A percentile compares a stretch with the other conserved stretches of the same genome.
phyloP scores from a whole-genome alignment of 495 filamentous ascomycete species.

The Acidomyces sp. region DNA sequence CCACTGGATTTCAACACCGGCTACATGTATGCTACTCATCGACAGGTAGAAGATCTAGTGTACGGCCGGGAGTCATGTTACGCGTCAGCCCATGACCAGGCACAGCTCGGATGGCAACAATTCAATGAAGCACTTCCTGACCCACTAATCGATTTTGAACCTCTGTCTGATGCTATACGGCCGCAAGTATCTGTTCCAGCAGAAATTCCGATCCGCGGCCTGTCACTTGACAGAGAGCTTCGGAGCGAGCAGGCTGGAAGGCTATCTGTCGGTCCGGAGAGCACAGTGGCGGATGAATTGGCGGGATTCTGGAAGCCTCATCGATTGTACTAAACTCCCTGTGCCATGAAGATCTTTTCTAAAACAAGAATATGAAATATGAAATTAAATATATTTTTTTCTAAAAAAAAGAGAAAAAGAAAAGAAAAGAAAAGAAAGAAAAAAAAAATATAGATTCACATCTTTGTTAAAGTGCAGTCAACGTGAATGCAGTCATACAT shows the following conservation, averaged over 20 bases:
- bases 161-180: no score
- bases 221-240: neutral
- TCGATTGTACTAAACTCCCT: slow-evolving; percentile 29
- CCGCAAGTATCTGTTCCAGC: no score
- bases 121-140: no score
- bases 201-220: neutral
- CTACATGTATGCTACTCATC: slow-evolving; percentile 2
- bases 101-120: neutral
- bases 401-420: no score
- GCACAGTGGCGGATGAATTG: slow-evolving; percentile 11
- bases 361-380: no score
- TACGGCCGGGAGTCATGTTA: neutral
- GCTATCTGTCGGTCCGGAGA: slow-evolving; percentile 1
- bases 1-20: neutral
- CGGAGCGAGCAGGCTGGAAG: neutral
- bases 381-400: no score
- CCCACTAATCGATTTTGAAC: no score
- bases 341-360: no score
- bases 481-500: neutral
- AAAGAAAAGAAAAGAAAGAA: no score
- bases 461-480: no score
- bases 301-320: slow-evolving; percentile 29
- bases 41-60: neutral
- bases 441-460: no score
- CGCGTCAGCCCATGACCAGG: neutral